These are phyloP conservation scores for Neospermospora avenae DNA, from an alignment of 2,329 filamentous ascomycete genomes.

Conservation along the genomic window DNA sequence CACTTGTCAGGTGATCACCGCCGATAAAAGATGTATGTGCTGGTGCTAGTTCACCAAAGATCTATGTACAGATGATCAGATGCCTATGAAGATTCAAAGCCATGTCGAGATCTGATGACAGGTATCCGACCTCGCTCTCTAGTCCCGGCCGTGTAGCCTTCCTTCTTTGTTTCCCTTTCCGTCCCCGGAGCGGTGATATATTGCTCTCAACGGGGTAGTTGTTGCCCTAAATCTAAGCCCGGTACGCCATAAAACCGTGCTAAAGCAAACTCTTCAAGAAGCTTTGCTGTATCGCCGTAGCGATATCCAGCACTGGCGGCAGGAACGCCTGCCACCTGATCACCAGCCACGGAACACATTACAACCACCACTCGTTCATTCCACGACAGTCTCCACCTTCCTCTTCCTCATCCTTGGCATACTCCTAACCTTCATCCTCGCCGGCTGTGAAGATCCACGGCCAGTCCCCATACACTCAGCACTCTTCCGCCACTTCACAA, in stretches of 20 bases:
- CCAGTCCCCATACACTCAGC: conserved; percentile 10
- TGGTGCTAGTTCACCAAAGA: background rate
- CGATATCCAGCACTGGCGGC: background rate
- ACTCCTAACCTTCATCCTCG: conserved; percentile 14
- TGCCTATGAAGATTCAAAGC: background rate
- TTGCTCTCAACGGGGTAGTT: background rate
- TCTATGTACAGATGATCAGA: background rate
- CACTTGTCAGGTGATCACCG: too few species aligned
- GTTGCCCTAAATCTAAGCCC: background rate
- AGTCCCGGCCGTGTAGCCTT: background rate
- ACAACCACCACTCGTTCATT: background rate
- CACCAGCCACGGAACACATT: background rate
- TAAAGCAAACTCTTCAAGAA: too few species aligned
- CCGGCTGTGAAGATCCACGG: background rate
- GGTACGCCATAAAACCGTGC: too few species aligned
- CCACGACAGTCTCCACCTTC: conserved; percentile 6
- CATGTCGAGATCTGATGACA: too few species aligned
- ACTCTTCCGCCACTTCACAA: conserved; percentile 14
- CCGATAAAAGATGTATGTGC: too few species aligned
- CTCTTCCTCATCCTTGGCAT: conserved; percentile 23
- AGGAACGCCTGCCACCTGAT: background rate
- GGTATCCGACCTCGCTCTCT: background rate
- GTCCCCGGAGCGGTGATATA: background rate
- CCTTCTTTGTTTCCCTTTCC: background rate
- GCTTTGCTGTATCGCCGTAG: background rate